Percentiles rank a stretch among this genome's conserved stretches.
Evolutionary conservation across 192 early-diverging fungal genomes (phyloP).

Genomic region (Geranomyces variabilis): DNA sequence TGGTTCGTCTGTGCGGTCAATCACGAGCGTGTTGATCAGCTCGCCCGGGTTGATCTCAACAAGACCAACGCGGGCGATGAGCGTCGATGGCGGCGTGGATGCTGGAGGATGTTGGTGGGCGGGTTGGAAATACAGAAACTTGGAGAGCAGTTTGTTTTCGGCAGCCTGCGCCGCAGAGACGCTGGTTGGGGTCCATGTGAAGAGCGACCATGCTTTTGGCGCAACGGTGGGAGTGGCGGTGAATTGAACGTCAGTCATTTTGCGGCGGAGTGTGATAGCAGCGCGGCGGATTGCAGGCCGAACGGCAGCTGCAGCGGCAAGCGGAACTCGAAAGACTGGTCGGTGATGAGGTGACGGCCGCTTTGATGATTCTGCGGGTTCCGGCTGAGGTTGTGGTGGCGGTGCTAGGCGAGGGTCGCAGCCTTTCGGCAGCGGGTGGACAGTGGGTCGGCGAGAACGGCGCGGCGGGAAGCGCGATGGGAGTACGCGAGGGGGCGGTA

Average conservation of each 20-base stretch:
- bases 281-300: too few species aligned
- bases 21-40: constrained; percentile 64
- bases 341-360: background rate
- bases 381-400: background rate
- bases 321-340: background rate
- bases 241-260: constrained; percentile 27
- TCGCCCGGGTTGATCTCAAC: constrained; percentile 55
- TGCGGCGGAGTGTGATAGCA: too few species aligned
- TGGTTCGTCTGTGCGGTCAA: constrained; percentile 51
- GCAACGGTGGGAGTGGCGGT: background rate
- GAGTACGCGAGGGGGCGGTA: too few species aligned
- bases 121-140: constrained; percentile 56
- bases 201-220: constrained; percentile 35
- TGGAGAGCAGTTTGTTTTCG: constrained; percentile 61
- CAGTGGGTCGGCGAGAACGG: too few species aligned
- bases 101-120: background rate
- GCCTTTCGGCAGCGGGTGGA: background rate
- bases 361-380: background rate
- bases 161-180: constrained; percentile 44
- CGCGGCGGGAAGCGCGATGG: too few species aligned
- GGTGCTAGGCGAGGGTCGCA: constrained; percentile 7
- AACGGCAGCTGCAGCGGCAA: too few species aligned
- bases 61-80: constrained; percentile 56
- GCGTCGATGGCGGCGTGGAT: constrained; percentile 15
- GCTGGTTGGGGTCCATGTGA: constrained; percentile 40